Evolutionary conservation across 2,329 filamentous ascomycete genomes (phyloP).

Genomic region (Tetracladium maxilliforme): DNA sequence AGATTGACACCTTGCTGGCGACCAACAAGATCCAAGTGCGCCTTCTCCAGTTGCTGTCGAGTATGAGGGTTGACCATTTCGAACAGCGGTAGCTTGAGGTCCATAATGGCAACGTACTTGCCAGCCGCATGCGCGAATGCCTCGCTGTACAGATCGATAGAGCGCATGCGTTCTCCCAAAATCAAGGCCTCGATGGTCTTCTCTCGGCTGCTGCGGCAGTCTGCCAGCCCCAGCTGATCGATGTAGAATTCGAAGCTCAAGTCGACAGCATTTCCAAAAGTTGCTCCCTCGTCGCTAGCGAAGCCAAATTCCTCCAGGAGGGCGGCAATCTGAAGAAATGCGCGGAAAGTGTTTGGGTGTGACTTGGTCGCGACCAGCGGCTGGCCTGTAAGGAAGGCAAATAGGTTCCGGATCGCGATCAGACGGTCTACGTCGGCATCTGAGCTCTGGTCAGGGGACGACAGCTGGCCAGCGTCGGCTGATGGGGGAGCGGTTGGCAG

Average conservation of each 20-base stretch:
- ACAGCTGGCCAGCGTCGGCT: slow-evolving; percentile 35
- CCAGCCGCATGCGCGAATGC: slow-evolving; percentile 85
- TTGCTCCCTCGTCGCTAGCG: slow-evolving; percentile 36
- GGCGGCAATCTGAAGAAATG: slow-evolving; percentile 36
- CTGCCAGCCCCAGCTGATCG: slow-evolving; percentile 61
- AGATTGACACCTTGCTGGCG: slow-evolving; percentile 55
- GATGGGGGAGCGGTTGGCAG: slow-evolving; percentile 24
- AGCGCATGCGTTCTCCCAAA: slow-evolving; percentile 79
- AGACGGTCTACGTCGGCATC: slow-evolving; percentile 36
- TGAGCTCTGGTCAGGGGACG: too few relatives aligned
- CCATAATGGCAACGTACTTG: slow-evolving; percentile 61
- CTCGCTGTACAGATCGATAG: slow-evolving; percentile 70
- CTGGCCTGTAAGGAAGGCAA: slow-evolving; percentile 49
- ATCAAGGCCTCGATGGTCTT: slow-evolving; percentile 83
- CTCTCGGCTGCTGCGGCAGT: slow-evolving; percentile 69
- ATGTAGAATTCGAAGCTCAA: slow-evolving; percentile 61
- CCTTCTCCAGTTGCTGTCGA: slow-evolving; percentile 65
- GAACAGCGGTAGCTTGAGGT: slow-evolving; percentile 54
- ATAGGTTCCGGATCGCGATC: slow-evolving; percentile 47
- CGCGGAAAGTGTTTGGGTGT: slow-evolving; percentile 34
- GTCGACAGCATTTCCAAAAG: slow-evolving; percentile 43
- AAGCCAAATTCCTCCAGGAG: slow-evolving; percentile 44
- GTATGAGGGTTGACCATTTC: slow-evolving; percentile 56
- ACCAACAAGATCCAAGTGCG: slow-evolving; percentile 64
- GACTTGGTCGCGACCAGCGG: slow-evolving; percentile 42